These are phyloP conservation scores for Gossypium longicalyx DNA, from an alignment of 345 rosid genomes.

Conservation along the genomic window DNA sequence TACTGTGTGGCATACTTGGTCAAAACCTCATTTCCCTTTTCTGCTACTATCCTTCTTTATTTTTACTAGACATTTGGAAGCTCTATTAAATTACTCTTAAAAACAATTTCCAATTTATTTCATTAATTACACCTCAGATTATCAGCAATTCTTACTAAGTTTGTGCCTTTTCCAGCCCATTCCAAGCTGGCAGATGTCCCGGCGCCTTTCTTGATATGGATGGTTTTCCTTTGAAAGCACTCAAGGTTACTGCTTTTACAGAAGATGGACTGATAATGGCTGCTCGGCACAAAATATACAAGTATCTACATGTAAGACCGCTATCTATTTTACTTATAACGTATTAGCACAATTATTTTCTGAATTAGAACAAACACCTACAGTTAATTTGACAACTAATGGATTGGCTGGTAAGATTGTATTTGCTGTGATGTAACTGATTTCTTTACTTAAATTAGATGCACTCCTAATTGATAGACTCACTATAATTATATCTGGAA, in stretches of 20 bases:
- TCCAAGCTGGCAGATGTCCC: constrained; percentile 88
- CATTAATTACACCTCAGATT: neutral
- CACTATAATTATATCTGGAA: neutral
- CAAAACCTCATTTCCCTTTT: no score
- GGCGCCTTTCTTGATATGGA: constrained; percentile 83
- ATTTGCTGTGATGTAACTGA: neutral
- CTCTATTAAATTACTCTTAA: no score
- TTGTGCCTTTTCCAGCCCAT: constrained; percentile 49
- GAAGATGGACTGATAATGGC: constrained; percentile 95
- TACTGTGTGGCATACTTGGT: no score
- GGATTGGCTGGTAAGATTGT: neutral
- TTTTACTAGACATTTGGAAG: no score
- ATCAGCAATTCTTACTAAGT: neutral
- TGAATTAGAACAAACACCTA: neutral
- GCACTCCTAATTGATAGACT: neutral
- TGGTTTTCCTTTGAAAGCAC: constrained; percentile 61
- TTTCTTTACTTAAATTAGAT: neutral
- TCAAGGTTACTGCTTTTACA: constrained; percentile 92
- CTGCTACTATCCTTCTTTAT: no score
- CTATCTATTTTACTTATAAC: neutral
- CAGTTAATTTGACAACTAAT: neutral
- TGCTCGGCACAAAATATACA: constrained; percentile 77
- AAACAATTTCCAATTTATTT: neutral
- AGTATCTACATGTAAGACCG: constrained; percentile 63
- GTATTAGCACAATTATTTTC: neutral